These are phyloP conservation scores for Calendula officinalis DNA, from an alignment of 129 eudicot species.

Conservation along the genomic window DNA sequence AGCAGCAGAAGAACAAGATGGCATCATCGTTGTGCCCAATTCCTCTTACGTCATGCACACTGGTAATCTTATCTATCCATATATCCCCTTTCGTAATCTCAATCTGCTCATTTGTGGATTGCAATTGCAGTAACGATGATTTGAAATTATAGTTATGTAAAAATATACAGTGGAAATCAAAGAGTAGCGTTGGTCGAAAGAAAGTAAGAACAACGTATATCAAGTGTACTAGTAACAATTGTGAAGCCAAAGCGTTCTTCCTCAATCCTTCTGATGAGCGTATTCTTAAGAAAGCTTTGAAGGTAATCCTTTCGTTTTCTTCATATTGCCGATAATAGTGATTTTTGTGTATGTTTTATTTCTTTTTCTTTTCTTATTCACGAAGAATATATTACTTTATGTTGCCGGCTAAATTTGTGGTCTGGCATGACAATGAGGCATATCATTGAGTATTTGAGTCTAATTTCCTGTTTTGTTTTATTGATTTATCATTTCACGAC, in stretches of 20 bases:
- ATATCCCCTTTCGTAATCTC: background rate
- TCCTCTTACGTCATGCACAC: constrained; percentile 20
- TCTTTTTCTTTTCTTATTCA: no score
- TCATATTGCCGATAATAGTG: background rate
- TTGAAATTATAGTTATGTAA: background rate
- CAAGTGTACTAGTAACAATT: constrained; percentile 20
- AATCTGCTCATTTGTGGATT: background rate
- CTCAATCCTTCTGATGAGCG: constrained; percentile 43
- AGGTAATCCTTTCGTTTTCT: constrained; percentile 21
- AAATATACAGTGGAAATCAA: constrained; percentile 24
- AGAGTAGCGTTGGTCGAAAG: constrained; percentile 19
- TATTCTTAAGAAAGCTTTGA: constrained; percentile 49
- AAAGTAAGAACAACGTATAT: constrained; percentile 5
- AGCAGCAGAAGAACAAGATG: background rate
- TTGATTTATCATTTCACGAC: no score
- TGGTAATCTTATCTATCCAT: constrained; percentile 18
- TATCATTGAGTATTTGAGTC: no score
- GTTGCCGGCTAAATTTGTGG: no score
- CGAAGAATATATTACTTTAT: no score
- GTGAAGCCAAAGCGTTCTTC: constrained; percentile 32
- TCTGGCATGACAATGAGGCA: no score
- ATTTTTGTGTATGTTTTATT: background rate
- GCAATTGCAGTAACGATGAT: background rate
- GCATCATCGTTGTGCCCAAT: constrained; percentile 4
- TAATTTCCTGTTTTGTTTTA: no score